These are phyloP conservation scores for Nevesoporus exiguus DNA, from an alignment of 768 basidiomycete species.

Conservation along the genomic window DNA sequence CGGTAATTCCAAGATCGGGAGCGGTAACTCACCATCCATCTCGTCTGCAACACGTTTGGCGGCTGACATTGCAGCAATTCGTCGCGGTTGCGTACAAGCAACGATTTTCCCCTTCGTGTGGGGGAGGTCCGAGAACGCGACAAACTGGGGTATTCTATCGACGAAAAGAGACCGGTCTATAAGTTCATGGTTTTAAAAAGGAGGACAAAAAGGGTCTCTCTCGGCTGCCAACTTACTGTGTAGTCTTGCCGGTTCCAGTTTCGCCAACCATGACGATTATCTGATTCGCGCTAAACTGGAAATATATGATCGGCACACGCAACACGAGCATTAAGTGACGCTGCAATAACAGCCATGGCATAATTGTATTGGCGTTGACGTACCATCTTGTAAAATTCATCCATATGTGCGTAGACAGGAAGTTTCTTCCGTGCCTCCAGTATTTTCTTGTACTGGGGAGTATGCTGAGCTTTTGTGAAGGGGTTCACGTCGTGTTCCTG, in stretches of 20 bases:
- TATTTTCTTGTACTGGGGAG: constrained; percentile 81
- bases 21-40: constrained; percentile 79
- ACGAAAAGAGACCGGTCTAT: constrained; percentile 26
- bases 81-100: constrained; percentile 93
- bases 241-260: constrained; percentile 94
- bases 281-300: constrained; percentile 47
- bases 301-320: too few species aligned
- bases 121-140: constrained; percentile 88
- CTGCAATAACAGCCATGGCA: too few species aligned
- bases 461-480: constrained; percentile 78
- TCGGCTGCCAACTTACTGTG: constrained; percentile 60
- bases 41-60: constrained; percentile 99
- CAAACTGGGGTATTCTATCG: constrained; percentile 91
- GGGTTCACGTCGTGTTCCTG: constrained; percentile 83
- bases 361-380: too few species aligned
- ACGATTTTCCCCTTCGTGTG: constrained; percentile 88
- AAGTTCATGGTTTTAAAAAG: constrained; percentile 16
- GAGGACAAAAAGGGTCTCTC: too few species aligned
- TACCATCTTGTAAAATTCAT: constrained; percentile 86
- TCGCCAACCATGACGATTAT: constrained; percentile 90
- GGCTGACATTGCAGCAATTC: constrained; percentile 98
- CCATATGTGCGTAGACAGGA: constrained; percentile 90
- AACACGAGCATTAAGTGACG: too few species aligned
- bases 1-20: neutral
- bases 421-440: constrained; percentile 80